Conservation (phyloP, 1,139 yeast species). For the Suhomyces ambrosiae region DNA sequence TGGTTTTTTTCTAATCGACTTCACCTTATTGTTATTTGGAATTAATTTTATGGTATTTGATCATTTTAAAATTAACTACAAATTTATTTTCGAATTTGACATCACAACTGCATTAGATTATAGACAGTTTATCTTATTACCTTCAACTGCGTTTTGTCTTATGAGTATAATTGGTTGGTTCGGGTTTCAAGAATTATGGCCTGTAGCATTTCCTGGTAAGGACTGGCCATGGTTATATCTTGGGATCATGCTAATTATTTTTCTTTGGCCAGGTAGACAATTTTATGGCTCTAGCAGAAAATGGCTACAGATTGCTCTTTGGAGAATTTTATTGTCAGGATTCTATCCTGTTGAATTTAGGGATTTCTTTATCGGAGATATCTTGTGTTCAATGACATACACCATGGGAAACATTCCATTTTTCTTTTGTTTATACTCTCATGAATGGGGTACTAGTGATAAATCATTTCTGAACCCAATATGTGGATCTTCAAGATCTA, state of each 20-base stretch:
- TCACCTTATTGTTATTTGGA: conserved; percentile 65
- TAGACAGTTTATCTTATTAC: conserved; percentile 64
- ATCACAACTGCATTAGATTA: conserved; percentile 68
- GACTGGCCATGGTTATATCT: conserved; percentile 84
- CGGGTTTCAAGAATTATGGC: conserved; percentile 73
- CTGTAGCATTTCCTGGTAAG: conserved; percentile 57
- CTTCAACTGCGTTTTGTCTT: conserved; percentile 58
- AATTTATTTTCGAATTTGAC: conserved; percentile 88
- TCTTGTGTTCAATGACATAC: conserved; percentile 84
- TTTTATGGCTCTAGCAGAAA: conserved; percentile 57
- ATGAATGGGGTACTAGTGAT: conserved; percentile 57
- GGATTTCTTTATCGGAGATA: conserved; percentile 91
- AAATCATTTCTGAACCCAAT: conserved; percentile 24
- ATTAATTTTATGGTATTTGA: conserved; percentile 76
- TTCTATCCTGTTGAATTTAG: conserved; percentile 92
- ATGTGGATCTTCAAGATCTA: conserved; percentile 81
- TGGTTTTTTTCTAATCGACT: conserved; percentile 70
- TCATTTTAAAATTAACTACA: conserved; percentile 75
- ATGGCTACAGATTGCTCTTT: conserved; percentile 74
- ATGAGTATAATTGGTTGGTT: conserved; percentile 71
- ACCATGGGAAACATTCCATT: conserved; percentile 83
- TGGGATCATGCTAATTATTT: conserved; percentile 49
- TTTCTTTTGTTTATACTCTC: conserved; percentile 79
- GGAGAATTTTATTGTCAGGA: conserved; percentile 80
- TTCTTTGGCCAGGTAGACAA: conserved; percentile 67